Evolutionary conservation across 306 rosid genomes (phyloP).

Genomic region (Prunus davidiana): DNA sequence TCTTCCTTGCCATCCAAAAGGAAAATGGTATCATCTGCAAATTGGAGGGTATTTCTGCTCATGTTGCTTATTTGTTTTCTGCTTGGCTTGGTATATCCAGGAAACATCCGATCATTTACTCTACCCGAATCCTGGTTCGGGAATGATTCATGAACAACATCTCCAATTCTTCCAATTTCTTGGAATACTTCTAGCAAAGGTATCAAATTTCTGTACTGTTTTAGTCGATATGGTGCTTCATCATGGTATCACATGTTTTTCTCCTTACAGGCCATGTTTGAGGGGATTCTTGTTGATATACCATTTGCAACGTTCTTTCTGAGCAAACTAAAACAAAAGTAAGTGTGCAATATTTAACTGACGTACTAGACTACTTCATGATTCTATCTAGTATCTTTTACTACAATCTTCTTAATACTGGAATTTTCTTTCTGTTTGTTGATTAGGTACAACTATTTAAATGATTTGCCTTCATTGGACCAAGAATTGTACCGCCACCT

Average conservation of each 20-base stretch:
- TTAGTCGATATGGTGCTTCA: background rate
- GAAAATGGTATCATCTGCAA: no score
- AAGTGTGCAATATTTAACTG: slow-evolving; percentile 29
- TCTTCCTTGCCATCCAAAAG: no score
- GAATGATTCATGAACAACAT: slow-evolving; percentile 98
- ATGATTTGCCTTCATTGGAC: slow-evolving; percentile 95
- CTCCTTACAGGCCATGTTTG: slow-evolving; percentile 85
- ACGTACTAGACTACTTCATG: background rate
- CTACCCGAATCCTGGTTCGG: slow-evolving; percentile 98
- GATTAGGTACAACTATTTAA: slow-evolving; percentile 86
- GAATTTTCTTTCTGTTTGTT: background rate
- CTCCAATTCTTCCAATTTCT: slow-evolving; percentile 96
- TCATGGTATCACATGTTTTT: slow-evolving; percentile 3
- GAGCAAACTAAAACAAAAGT: slow-evolving; percentile 96
- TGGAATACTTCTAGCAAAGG: slow-evolving; percentile 96
- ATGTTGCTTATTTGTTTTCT: slow-evolving; percentile 19
- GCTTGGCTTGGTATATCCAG: slow-evolving; percentile 45
- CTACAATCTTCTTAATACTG: slow-evolving; percentile 13
- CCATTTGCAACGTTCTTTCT: slow-evolving; percentile 96
- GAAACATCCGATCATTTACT: slow-evolving; percentile 93
- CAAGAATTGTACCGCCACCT: slow-evolving; percentile 96
- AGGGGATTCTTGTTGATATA: slow-evolving; percentile 96
- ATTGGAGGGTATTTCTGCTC: background rate
- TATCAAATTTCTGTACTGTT: slow-evolving; percentile 16
- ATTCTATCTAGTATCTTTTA: background rate